Evolutionary conservation across 2,329 filamentous ascomycete species (phyloP).

Genomic region (Ilyonectria sp.): DNA sequence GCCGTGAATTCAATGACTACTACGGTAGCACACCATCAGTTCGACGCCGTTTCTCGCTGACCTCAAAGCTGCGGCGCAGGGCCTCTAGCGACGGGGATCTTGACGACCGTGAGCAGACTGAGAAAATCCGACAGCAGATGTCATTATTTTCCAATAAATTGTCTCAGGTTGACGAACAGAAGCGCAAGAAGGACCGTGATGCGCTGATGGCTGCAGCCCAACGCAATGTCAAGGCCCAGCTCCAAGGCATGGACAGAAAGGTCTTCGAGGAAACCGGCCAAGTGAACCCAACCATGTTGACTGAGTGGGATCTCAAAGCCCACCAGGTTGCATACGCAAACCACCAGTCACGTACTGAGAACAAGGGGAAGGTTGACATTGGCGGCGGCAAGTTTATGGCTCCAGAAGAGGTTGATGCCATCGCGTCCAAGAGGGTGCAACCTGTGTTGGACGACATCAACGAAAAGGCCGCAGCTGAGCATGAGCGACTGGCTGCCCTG

Average conservation of each 20-base stretch:
- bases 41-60: conserved; percentile 63
- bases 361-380: conserved; percentile 74
- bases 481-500: conserved; percentile 77
- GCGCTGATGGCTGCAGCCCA: conserved; percentile 84
- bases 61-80: conserved; percentile 72
- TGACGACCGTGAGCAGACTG: conserved; percentile 78
- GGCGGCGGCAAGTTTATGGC: conserved; percentile 88
- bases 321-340: conserved; percentile 77
- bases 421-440: conserved; percentile 83
- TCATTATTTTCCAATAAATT: conserved; percentile 79
- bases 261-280: conserved; percentile 84
- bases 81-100: conserved; percentile 78
- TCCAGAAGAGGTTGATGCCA: conserved; percentile 82
- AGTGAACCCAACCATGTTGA: conserved; percentile 76
- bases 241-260: conserved; percentile 86
- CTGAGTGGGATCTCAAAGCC: conserved; percentile 86
- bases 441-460: conserved; percentile 90
- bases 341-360: conserved; percentile 71
- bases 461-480: conserved; percentile 81
- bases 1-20: conserved; percentile 79
- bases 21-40: conserved; percentile 71
- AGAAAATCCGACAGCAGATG: conserved; percentile 84
- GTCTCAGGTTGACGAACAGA: conserved; percentile 79
- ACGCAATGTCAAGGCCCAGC: conserved; percentile 84
- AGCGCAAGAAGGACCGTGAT: conserved; percentile 82